A percentile compares a stretch with the other conserved stretches of the same genome.
Evolutionary conservation across 306 rosid genomes (phyloP).

Genomic region (Bauhinia variegata): DNA sequence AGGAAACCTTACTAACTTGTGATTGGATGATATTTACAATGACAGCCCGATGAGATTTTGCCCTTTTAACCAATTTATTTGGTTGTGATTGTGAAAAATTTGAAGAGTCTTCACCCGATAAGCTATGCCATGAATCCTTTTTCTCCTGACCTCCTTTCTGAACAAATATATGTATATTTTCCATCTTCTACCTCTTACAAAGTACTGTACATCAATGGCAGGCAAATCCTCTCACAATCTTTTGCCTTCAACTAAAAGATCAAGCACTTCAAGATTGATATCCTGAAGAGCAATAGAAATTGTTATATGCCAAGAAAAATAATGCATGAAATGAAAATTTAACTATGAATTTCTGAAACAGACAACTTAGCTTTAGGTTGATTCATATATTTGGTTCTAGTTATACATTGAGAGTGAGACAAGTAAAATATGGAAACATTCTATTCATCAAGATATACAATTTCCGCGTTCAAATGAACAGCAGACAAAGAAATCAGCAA

Average conservation of each 20-base stretch:
- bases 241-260: constrained; percentile 32
- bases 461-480: too few species aligned
- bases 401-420: constrained; percentile 1
- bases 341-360: neutral
- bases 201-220: constrained; percentile 36
- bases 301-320: constrained; percentile 5
- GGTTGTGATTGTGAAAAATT: constrained; percentile 47
- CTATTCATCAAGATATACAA: constrained; percentile 13
- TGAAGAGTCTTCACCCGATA: constrained; percentile 51
- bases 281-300: constrained; percentile 36
- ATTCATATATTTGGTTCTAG: constrained; percentile 1
- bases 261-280: constrained; percentile 3
- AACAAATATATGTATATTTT: constrained; percentile 47
- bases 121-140: constrained; percentile 43
- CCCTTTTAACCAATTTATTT: constrained; percentile 60
- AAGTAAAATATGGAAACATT: constrained; percentile 15
- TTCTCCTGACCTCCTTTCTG: constrained; percentile 41
- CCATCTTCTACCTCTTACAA: constrained; percentile 60
- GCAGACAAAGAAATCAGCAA: constrained; percentile 8
- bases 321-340: constrained; percentile 2
- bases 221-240: constrained; percentile 38
- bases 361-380: too few species aligned
- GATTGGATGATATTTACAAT: constrained; percentile 59
- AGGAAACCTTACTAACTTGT: constrained; percentile 51
- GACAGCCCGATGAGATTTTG: constrained; percentile 52